Evolutionary conservation across 148 eudicot genomes (phyloP).

Genomic region (Dianthus caryophyllus): DNA sequence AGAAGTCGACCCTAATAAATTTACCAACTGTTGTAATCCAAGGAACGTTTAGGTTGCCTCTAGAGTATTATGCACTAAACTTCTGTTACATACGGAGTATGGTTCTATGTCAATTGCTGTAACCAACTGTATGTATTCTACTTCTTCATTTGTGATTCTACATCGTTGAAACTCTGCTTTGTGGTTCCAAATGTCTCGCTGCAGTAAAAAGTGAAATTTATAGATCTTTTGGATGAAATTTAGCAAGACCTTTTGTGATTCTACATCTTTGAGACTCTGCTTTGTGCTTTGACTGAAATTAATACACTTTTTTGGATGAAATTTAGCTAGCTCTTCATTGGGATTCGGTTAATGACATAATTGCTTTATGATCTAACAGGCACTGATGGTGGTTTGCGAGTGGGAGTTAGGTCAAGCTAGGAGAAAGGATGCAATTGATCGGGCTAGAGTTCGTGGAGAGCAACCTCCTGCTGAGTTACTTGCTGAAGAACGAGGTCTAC

Average conservation of each 20-base stretch:
- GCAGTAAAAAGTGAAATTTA: neutral
- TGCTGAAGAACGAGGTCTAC: conserved; percentile 93
- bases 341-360: conserved; percentile 1
- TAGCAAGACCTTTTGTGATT: too few relatives aligned
- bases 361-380: conserved; percentile 38
- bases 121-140: neutral
- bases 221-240: too few relatives aligned
- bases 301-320: neutral
- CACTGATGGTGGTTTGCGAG: conserved; percentile 80
- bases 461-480: conserved; percentile 75
- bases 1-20: conserved; percentile 1
- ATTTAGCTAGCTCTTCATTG: neutral
- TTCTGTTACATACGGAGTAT: neutral
- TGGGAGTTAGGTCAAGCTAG: conserved; percentile 91
- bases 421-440: conserved; percentile 72
- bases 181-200: neutral
- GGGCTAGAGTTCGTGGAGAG: conserved; percentile 91
- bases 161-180: neutral
- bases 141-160: neutral
- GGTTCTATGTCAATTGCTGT: conserved; percentile 6
- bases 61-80: neutral
- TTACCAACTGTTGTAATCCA: conserved; percentile 1
- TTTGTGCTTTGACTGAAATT: too few relatives aligned
- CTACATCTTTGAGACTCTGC: too few relatives aligned
- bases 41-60: neutral